Evolutionary conservation across 2,329 filamentous ascomycete species (phyloP), one percentile per base, ranked within the genome.

Genomic region (Colletotrichum sojae): DNA sequence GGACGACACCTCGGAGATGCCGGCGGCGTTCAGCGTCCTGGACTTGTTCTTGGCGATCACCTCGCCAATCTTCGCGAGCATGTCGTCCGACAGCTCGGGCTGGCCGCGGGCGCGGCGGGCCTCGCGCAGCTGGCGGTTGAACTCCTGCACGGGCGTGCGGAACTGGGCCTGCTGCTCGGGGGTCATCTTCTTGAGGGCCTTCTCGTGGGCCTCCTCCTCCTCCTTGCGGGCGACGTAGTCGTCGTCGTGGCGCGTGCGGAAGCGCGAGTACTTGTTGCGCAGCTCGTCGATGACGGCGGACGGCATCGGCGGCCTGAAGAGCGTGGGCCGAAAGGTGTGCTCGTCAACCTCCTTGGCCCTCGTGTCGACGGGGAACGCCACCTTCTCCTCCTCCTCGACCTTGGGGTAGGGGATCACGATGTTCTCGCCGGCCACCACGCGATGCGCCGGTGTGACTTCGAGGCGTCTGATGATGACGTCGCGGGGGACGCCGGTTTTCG

Each of bases 381-480:
- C 80, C 45, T 84, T 83, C 1, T 82, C 79, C 31, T 85, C 78
- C 51, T 83, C 83, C 71, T 85, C 84, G 13, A 6, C 10, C 45
- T 61, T 25, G 8, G 94, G 93, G 93, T 93, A 97, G 36, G 93
- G 93, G 71, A 97, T 93, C 67, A 88, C 83, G 53, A 91, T 85
- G 79, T 93, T 90, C 70, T 92, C 85, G 54, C 92, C 92, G 1
- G 92, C 88, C 20, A 97, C 90, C 63, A 92, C 82, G 71, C 89
- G 86, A 66, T 49, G 46, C 6, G 46, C n/a, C 46, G 5, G 18
- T 1, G 31, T 9, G 31, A 36, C 10, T 10, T 36, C 85, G 64
- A 96, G 83, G 78, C 92, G 86, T 77, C 93, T 89, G 78, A 97
- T 90, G 75, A 97, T 87, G 68, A 93, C 90, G 78, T 98, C 95